A percentile compares a stretch with the other conserved stretches of the same genome.
Conservation (phyloP, 148 eudicot genomes). For the Vaccinium darrowii region DNA sequence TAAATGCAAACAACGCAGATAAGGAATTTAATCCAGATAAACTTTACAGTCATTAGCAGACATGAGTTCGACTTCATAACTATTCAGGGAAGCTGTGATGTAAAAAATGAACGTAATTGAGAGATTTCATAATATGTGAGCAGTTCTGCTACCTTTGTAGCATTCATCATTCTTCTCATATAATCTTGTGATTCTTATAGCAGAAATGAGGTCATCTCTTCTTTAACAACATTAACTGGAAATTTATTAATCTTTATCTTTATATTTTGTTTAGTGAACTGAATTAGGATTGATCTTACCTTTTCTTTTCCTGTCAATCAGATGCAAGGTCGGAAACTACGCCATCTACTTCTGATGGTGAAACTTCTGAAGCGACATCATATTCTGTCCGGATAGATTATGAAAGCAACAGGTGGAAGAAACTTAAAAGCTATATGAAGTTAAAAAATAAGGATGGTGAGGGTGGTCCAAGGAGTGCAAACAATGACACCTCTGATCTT, state of each 20-base stretch:
- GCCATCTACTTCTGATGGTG: conserved; percentile 27
- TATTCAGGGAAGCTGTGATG: not conserved
- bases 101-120: not conserved
- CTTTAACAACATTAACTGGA: not conserved
- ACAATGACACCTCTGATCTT: conserved; percentile 49
- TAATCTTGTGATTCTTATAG: not conserved
- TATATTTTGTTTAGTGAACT: not conserved
- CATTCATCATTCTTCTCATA: not conserved
- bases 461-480: conserved; percentile 22
- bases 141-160: not conserved
- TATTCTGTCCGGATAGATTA: conserved; percentile 13
- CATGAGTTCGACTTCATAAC: not conserved
- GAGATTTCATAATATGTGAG: not conserved
- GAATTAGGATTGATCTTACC: not conserved
- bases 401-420: conserved; percentile 7
- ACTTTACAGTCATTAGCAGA: not conserved
- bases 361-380: conserved; percentile 18
- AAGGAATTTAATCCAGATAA: not conserved
- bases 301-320: conserved; percentile 17
- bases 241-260: not conserved
- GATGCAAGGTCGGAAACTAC: conserved; percentile 31
- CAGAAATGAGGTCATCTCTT: not conserved
- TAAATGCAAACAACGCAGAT: not conserved
- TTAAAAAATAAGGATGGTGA: conserved; percentile 14
- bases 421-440: conserved; percentile 25